Evolutionary conservation across 371 early-diverging fungal genomes (phyloP).

Genomic region (Apophysomyces variabilis): DNA sequence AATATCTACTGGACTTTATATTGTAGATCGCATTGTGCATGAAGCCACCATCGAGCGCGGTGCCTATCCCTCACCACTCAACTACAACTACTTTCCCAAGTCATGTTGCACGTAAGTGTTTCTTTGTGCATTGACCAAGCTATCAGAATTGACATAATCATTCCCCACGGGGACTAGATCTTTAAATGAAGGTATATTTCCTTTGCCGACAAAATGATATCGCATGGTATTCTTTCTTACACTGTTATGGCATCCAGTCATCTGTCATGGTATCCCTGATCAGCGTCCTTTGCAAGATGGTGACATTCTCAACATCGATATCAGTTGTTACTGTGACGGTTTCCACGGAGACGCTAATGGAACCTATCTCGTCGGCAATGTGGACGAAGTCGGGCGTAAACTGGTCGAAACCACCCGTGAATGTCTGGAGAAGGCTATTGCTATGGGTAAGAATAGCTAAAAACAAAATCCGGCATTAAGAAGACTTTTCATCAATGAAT

Average conservation of each 20-base stretch:
- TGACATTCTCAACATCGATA: constrained; percentile 93
- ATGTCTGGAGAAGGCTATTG: constrained; percentile 89
- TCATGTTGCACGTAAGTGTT: constrained; percentile 87
- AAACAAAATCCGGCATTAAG: constrained; percentile 18
- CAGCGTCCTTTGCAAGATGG: constrained; percentile 84
- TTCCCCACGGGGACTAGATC: constrained; percentile 33
- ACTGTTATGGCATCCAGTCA: constrained; percentile 40
- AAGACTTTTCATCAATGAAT: neutral
- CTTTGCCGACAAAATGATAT: neutral
- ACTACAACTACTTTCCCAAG: constrained; percentile 93
- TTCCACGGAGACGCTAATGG: constrained; percentile 93
- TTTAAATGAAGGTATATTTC: constrained; percentile 57
- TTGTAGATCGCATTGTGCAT: constrained; percentile 81
- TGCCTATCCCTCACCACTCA: constrained; percentile 94
- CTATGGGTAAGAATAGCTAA: constrained; percentile 65
- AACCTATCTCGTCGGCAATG: constrained; percentile 86
- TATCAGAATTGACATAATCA: neutral
- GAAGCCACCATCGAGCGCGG: constrained; percentile 86
- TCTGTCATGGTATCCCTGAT: constrained; percentile 94
- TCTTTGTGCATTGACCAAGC: constrained; percentile 39
- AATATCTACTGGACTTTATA: neutral
- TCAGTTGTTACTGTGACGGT: constrained; percentile 85
- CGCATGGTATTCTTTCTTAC: neutral
- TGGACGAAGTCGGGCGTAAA: constrained; percentile 72
- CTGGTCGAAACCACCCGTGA: constrained; percentile 79